Percentiles rank a stretch among this genome's conserved stretches.
Conservation (phyloP, 225 moss, liverwort and hornwort species). For the Straminergon stramineum region DNA sequence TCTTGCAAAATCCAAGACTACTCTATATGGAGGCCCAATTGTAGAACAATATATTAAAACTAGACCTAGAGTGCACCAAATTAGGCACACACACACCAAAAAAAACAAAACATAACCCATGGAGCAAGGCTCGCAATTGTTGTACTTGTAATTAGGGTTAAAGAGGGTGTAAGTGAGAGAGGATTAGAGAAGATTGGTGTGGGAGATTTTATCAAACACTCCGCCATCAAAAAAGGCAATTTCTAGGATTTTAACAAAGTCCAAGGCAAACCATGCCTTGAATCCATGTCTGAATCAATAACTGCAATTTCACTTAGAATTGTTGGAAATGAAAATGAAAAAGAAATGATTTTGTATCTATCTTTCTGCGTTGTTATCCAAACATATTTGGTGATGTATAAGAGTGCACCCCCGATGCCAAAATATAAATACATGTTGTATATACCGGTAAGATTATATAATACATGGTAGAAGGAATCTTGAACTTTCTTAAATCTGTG, state of each 20-base stretch:
- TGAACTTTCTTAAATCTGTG: background rate
- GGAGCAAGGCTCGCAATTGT: background rate
- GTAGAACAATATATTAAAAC: no score
- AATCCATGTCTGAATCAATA: background rate
- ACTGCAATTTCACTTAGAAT: background rate
- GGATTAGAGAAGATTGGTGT: background rate
- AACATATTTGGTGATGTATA: background rate
- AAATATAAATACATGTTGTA: background rate
- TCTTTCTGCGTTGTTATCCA: background rate
- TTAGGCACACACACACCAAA: no score
- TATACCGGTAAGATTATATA: background rate
- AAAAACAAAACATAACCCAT: background rate
- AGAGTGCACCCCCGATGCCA: background rate
- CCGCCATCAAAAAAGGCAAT: background rate
- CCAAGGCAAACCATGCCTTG: background rate
- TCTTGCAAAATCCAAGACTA: background rate
- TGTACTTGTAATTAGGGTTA: background rate
- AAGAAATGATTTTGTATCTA: background rate
- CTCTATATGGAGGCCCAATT: background rate
- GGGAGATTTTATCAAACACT: background rate
- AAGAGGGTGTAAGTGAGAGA: background rate
- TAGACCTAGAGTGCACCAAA: background rate
- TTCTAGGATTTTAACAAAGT: background rate
- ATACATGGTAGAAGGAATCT: background rate
- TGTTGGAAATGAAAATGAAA: background rate